Conservation (phyloP, 2,329 filamentous ascomycete genomes). For the Arthrinium puccinioides region DNA sequence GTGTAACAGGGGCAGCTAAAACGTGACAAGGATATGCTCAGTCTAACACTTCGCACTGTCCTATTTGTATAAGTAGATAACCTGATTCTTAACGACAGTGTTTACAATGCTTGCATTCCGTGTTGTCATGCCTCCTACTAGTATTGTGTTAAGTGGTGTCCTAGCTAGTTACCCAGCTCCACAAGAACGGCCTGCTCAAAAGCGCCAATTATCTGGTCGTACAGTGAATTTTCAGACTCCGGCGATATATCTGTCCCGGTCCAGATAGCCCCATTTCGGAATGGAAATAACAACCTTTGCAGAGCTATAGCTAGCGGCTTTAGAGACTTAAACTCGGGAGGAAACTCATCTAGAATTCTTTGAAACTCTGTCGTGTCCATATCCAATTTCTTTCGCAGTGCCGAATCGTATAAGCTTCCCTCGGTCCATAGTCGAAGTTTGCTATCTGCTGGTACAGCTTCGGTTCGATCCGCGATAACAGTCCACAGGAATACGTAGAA, state of each 20-base stretch:
- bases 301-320: conserved; percentile 12
- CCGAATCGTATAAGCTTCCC: conserved; percentile 10
- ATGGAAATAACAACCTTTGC: conserved; percentile 12
- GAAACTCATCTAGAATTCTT: conserved; percentile 12
- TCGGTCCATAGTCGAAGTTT: conserved; percentile 13
- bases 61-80: background rate
- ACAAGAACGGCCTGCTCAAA: conserved; percentile 12
- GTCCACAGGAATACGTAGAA: conserved; percentile 17
- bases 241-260: conserved; percentile 10
- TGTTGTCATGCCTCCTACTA: background rate
- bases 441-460: conserved; percentile 10
- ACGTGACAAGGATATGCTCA: background rate
- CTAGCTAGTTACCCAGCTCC: background rate
- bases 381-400: conserved; percentile 11
- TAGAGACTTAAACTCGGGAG: conserved; percentile 9
- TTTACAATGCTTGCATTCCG: background rate
- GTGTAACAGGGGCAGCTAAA: background rate
- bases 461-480: conserved; percentile 13
- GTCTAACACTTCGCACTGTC: no score
- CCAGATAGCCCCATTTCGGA: conserved; percentile 11
- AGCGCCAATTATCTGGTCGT: conserved; percentile 27
- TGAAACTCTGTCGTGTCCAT: conserved; percentile 11
- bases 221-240: conserved; percentile 10
- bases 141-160: background rate
- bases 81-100: background rate